Base-by-base conservation (phyloP, 345 rosid species). In the Sisymbrium irio region DNA sequence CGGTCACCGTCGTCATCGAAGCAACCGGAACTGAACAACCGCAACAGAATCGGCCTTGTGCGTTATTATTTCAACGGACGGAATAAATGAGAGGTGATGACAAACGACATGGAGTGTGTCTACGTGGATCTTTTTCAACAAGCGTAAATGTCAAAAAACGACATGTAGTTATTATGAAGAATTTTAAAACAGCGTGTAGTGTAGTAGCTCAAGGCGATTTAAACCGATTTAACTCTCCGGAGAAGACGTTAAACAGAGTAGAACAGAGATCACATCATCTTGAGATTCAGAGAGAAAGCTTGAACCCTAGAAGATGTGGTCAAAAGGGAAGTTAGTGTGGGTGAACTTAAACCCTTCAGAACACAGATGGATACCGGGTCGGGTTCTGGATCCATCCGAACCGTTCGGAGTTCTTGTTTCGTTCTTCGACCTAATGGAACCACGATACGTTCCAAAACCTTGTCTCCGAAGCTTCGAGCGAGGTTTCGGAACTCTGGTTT, bases 291-390 rank as follows among this genome's bases (percentile, higher is more conserved):
- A 59, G 62, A 67, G 57, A 32, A 68, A 9, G 63, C 40, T 28
- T 61, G 53, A 62, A 69, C 70, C 75, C 59, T 68, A 45, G 65
- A 55, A 32, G 13, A 71, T 77, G 80, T 64, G 67, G 80, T 20
- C 39, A 72, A 77, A 37, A 77, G 76, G 80, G 4, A 72, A 64
- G 40, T 17, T 71, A 47, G 76, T 77, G 18, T 71, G 76, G 76
- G 67, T 47, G 4, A 7, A 11, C 28, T 3, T 47, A 0, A 64
- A 45, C 36, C 9, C 7, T 15, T 30, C 71, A 3, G 55, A 71
- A n/a, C n/a, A n/a, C 57, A 14, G 37, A 56, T 77, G 76, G 76
- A 71, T 77, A 47, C 80, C 80, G 46, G 80, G 76, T 77, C 80
- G 40, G 62, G 20, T 77, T 32, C 66, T 36, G 4, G 72, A 77